Evolutionary conservation across 495 filamentous ascomycete genomes (phyloP), one percentile per base, ranked within the genome.

Genomic region (Cercophora sp.): DNA sequence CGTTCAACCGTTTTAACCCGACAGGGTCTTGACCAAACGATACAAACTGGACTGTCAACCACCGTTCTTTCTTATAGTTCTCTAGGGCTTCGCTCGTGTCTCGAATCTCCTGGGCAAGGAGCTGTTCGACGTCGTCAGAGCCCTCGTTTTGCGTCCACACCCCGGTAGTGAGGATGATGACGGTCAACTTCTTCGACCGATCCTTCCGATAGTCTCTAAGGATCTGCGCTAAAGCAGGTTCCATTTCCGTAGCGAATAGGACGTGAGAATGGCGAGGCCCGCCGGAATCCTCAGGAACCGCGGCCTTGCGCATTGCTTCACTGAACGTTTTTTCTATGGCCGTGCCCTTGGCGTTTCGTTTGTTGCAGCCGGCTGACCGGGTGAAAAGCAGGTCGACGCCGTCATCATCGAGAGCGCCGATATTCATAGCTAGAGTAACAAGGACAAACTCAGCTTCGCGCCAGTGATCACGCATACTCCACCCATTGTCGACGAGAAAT

Each of bases 131-230:
- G 26, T 56, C 48, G 16, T 48, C 32, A 6, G 8, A 26, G 15
- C 42, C 40, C 47, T 50, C 18, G 6, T 39, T 15, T 5, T 42
- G 58, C 27, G 48, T 37, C 63, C 63, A 69, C n/a, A 52, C 9
- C 1, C 64, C 64, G 36, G 64, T 61, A 10, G 66, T 69, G 10
- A 69, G 54, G 16, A 67, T 43, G 46, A 69, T 63, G 13, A 69
- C 15, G 1, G 66, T 69, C 18, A 54, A 31, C 34, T 40, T 47
- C 29, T 48, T 47, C 19, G 41, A 47, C 15, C 32, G 31, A 27
- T 46, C 8, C 16, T 11, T 24, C 8, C 27, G 18, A 27, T 54
- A 48, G 8, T 25, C 32, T 5, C 18, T 29, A 19, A 54, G 42
- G 15, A 54, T 48, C 19, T 45, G 16, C 5, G 5, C 9, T 19